Base-by-base conservation (phyloP, 2,329 filamentous ascomycete genomes). In the Alternaria metachromatica region DNA sequence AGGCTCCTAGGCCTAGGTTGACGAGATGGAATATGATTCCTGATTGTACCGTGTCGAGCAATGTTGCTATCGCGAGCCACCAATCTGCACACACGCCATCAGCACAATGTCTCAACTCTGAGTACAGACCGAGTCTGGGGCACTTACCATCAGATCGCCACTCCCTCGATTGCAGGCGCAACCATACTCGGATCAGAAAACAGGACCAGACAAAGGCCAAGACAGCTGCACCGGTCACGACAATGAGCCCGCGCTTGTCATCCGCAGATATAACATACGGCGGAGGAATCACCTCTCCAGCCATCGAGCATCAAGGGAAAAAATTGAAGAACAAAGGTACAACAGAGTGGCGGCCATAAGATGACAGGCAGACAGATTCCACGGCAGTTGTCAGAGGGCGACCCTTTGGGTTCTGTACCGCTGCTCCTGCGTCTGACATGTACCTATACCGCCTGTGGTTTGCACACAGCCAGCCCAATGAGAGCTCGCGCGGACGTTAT, bases 161-260 rank as follows among this genome's bases (percentile, higher is more conserved):
- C 28, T 78, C 72, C 25, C 70, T 70, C 4, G 69, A 67, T 37
- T 72, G 67, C 9, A 57, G 54, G n/a, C 76, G 72, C 51, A 78
- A 54, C 68, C 72, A 78, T 44, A 76, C 55, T 23, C 77, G 70
- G 4, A 79, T 77, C 28, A 74, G 26, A 13, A 74, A 72, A 53
- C 76, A 79, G 1, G 66, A 64, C 67, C 71, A 71, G 11, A 78
- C 70, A 60, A 78, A 79, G 7, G 72, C 70, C 23, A 77, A 51
- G 5, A 72, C 74, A 4, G 67, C 60, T 11, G 68, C 73, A 18
- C 72, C 74, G 0, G 73, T 73, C 26, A 78, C 72, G 9, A 76
- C 70, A 9, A 79, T 68, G n/a, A 79, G 63, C n/a, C 75, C 76
- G 15, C 76, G 71, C 60, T 78, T 77, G 58, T 78, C 76, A 58